phyloP scores from a whole-genome alignment of 345 rosid species.

The Toxicodendron radicans region DNA sequence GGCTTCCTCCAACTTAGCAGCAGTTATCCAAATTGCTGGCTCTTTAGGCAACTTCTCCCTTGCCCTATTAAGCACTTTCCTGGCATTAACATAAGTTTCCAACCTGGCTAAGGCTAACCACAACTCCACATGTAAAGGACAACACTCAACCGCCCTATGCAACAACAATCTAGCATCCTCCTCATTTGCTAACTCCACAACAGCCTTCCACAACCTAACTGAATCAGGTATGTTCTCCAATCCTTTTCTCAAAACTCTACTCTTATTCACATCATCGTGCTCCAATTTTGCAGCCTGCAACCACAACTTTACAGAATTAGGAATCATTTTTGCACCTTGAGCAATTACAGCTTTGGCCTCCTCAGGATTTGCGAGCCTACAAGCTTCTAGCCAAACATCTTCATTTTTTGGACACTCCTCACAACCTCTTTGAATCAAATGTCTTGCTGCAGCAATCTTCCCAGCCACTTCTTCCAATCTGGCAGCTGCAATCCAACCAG shows the following conservation, averaged over 20 bases:
- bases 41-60: conserved; percentile 74
- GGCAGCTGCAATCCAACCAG: conserved; percentile 97
- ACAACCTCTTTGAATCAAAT: conserved; percentile 78
- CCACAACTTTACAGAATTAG: conserved; percentile 90
- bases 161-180: conserved; percentile 77
- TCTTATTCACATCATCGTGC: conserved; percentile 64
- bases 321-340: conserved; percentile 74
- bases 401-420: conserved; percentile 92
- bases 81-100: conserved; percentile 74
- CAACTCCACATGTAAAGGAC: conserved; percentile 85
- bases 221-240: conserved; percentile 85
- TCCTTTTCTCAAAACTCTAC: conserved; percentile 86
- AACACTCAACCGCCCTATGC: conserved; percentile 91
- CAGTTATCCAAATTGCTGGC: conserved; percentile 92
- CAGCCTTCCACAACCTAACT: conserved; percentile 89
- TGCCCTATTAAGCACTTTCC: conserved; percentile 75
- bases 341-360: conserved; percentile 94
- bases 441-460: conserved; percentile 79
- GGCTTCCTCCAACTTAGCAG: conserved; percentile 96
- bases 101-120: conserved; percentile 89
- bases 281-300: conserved; percentile 87
- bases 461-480: conserved; percentile 98
- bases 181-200: conserved; percentile 75
- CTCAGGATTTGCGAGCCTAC: conserved; percentile 79
- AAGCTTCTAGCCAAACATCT: conserved; percentile 95